Conservation (phyloP, 2,329 filamentous ascomycete species). For the Bimuria novae-zelandiae region DNA sequence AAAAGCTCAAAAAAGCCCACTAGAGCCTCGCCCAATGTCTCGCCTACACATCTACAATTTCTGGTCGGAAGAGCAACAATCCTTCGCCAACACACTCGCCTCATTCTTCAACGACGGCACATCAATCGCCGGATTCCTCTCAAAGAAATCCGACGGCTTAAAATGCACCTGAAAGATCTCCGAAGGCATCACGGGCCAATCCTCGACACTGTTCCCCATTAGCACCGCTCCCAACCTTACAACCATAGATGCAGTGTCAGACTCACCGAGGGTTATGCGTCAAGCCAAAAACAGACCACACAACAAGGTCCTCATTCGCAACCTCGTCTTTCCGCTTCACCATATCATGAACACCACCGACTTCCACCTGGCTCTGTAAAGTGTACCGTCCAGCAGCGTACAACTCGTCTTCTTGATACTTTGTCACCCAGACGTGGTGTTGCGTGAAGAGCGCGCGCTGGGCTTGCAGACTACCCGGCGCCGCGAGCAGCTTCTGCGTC, state of each 20-base stretch:
- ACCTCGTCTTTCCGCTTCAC: constrained; percentile 50
- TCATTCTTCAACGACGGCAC: constrained; percentile 50
- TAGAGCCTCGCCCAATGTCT: not conserved
- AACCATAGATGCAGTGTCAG: not conserved
- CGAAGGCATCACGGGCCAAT: constrained; percentile 57
- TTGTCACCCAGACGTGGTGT: constrained; percentile 60
- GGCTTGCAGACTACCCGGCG: constrained; percentile 50
- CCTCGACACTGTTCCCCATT: constrained; percentile 43
- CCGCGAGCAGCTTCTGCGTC: constrained; percentile 56
- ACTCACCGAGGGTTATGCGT: constrained; percentile 55
- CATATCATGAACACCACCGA: constrained; percentile 52
- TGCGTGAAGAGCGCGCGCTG: constrained; percentile 55
- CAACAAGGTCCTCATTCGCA: constrained; percentile 53
- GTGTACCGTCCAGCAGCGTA: constrained; percentile 57
- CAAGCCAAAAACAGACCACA: constrained; percentile 57
- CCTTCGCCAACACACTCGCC: constrained; percentile 36
- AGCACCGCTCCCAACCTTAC: not conserved
- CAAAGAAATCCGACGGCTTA: constrained; percentile 60
- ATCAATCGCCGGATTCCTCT: constrained; percentile 58
- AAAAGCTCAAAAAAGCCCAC: too few species aligned
- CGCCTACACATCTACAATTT: not conserved
- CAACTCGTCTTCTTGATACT: constrained; percentile 57
- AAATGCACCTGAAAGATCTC: constrained; percentile 56
- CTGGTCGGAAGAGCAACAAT: constrained; percentile 21
- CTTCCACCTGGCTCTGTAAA: constrained; percentile 50